phyloP scores from a whole-genome alignment of 31 red algal species.

The Porphyra umbilicalis region DNA sequence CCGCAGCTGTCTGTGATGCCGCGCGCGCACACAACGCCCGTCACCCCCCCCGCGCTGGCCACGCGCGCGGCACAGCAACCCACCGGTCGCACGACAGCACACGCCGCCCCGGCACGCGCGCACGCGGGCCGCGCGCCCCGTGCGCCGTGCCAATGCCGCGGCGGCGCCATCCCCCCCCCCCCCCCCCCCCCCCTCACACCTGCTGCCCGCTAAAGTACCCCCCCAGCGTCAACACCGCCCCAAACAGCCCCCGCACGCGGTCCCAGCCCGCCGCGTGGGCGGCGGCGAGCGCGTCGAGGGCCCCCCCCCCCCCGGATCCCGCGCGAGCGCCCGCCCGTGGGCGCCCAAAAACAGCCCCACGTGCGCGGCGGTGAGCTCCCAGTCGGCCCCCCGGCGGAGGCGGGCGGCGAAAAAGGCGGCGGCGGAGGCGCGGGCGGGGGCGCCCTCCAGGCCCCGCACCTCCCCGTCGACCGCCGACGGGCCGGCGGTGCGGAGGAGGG shows the following conservation, averaged over 20 bases:
- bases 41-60: too few relatives aligned
- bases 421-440: conserved; percentile 15
- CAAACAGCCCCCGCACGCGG: conserved; percentile 31
- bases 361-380: conserved; percentile 76
- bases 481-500: conserved; percentile 15
- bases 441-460: conserved; percentile 53
- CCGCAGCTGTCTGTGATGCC: too few relatives aligned
- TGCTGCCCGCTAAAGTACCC: conserved; percentile 39
- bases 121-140: too few relatives aligned
- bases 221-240: conserved; percentile 40
- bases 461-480: conserved; percentile 66
- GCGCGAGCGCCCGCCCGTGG: conserved; percentile 38
- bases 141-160: too few relatives aligned
- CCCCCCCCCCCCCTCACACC: not conserved
- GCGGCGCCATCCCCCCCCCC: not conserved
- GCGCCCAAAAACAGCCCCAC: conserved; percentile 47
- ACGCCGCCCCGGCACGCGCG: too few relatives aligned
- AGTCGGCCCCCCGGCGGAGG: conserved; percentile 26
- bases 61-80: too few relatives aligned
- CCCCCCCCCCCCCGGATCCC: conserved; percentile 18
- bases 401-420: conserved; percentile 37
- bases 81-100: too few relatives aligned
- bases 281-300: conserved; percentile 14
- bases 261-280: conserved; percentile 48
- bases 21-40: too few relatives aligned